These are phyloP conservation scores for Saturnispora saitoi DNA, from an alignment of 805 yeast species.

Conservation along the genomic window DNA sequence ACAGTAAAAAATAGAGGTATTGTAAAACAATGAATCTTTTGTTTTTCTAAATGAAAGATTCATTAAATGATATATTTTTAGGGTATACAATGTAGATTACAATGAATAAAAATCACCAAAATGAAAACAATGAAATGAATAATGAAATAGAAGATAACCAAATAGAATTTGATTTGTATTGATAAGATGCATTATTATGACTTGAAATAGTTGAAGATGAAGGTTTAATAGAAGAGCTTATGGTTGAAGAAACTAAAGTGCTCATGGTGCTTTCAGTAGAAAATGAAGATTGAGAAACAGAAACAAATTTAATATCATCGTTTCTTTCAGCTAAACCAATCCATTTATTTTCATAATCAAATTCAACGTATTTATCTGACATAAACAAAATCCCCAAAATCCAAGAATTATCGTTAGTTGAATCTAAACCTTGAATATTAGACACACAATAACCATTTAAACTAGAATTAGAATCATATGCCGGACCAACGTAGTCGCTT, in stretches of 20 bases:
- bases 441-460: constrained; percentile 51
- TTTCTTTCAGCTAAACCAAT: constrained; percentile 49
- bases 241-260: constrained; percentile 4
- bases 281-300: constrained; percentile 8
- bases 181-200: neutral
- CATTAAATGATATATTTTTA: neutral
- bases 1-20: neutral
- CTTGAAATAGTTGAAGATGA: constrained; percentile 1
- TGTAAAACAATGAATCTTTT: neutral
- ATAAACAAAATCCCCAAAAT: constrained; percentile 57
- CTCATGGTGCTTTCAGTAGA: neutral
- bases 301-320: constrained; percentile 19
- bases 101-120: neutral
- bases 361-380: constrained; percentile 46
- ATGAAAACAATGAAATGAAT: neutral
- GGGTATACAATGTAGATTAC: neutral
- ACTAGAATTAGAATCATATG: constrained; percentile 29
- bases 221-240: neutral
- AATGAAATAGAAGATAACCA: neutral
- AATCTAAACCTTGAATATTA: constrained; percentile 49
- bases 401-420: constrained; percentile 39
- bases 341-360: constrained; percentile 40
- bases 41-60: neutral
- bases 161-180: neutral
- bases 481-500: constrained; percentile 39